Evolutionary conservation across 176 grass and related monocot species (phyloP).

Genomic region (Phragmites australis): DNA sequence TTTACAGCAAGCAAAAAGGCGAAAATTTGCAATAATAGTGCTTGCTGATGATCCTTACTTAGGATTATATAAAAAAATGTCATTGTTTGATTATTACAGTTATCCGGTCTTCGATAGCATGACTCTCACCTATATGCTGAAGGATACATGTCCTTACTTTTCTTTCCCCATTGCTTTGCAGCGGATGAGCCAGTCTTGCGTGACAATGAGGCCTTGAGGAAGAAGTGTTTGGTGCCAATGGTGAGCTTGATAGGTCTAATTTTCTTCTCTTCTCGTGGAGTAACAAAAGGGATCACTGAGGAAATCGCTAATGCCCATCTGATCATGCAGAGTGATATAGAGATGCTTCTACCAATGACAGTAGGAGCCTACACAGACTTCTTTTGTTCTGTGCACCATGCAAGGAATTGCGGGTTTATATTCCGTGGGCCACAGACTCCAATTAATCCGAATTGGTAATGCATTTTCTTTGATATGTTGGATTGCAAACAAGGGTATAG

Average conservation of each 20-base stretch:
- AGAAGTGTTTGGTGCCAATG: constrained; percentile 81
- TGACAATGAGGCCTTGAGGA: constrained; percentile 73
- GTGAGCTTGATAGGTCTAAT: constrained; percentile 32
- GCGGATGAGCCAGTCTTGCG: constrained; percentile 77
- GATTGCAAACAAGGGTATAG: background rate
- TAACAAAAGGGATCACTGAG: background rate
- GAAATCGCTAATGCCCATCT: background rate
- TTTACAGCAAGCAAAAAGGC: background rate
- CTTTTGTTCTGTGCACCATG: constrained; percentile 89
- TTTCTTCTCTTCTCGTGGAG: background rate
- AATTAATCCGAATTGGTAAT: constrained; percentile 86
- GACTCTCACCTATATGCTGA: background rate
- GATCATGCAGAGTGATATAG: constrained; percentile 58
- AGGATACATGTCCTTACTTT: background rate
- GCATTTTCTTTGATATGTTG: constrained; percentile 9
- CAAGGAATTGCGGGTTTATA: constrained; percentile 88
- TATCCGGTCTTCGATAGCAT: background rate
- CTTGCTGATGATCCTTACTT: background rate
- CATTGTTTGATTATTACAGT: background rate
- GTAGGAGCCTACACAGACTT: constrained; percentile 96
- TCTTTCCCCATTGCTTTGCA: constrained; percentile 31
- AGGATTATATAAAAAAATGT: background rate
- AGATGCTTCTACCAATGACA: constrained; percentile 80
- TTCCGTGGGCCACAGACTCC: constrained; percentile 85
- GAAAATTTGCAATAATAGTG: background rate